These are phyloP conservation scores for Pythium coloratum DNA, from an alignment of 352 stramenopile genomes.

Conservation along the genomic window DNA sequence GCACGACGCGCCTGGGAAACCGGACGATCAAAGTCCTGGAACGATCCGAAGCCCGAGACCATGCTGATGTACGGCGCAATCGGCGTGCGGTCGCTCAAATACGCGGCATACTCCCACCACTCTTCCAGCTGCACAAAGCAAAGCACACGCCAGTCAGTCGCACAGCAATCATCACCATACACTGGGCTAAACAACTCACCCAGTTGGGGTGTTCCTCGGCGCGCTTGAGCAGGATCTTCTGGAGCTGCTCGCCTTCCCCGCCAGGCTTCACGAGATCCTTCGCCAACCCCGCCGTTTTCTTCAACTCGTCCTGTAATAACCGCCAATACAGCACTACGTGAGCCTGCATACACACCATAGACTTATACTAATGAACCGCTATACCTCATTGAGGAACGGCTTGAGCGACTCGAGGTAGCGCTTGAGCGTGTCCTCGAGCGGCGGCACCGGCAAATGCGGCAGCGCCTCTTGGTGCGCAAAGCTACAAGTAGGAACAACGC, in stretches of 20 bases:
- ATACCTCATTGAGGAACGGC: constrained; percentile 55
- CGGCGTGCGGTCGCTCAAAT: constrained; percentile 66
- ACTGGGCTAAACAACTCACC: constrained; percentile 28
- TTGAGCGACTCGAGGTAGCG: constrained; percentile 80
- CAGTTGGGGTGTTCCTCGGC: constrained; percentile 53
- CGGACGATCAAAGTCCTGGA: constrained; percentile 80
- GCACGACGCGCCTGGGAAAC: constrained; percentile 56
- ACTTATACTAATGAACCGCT: not conserved
- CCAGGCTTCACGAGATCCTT: constrained; percentile 50
- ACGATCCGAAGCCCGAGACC: constrained; percentile 95
- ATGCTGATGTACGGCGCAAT: constrained; percentile 94
- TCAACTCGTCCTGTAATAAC: constrained; percentile 34
- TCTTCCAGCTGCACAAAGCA: constrained; percentile 55
- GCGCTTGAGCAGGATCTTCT: constrained; percentile 49
- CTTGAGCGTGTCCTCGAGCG: constrained; percentile 80
- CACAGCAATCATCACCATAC: not conserved
- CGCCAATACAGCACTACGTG: not conserved
- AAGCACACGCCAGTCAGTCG: not conserved
- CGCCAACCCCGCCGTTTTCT: constrained; percentile 37
- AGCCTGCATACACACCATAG: too few species aligned
- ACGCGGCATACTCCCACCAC: constrained; percentile 93
- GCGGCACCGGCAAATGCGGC: constrained; percentile 79
- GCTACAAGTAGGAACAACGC: constrained; percentile 9
- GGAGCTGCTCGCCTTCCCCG: constrained; percentile 47
- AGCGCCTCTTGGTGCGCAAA: constrained; percentile 65